phyloP scores from a whole-genome alignment of 495 filamentous ascomycete species.

The Penicillium verhagenii region DNA sequence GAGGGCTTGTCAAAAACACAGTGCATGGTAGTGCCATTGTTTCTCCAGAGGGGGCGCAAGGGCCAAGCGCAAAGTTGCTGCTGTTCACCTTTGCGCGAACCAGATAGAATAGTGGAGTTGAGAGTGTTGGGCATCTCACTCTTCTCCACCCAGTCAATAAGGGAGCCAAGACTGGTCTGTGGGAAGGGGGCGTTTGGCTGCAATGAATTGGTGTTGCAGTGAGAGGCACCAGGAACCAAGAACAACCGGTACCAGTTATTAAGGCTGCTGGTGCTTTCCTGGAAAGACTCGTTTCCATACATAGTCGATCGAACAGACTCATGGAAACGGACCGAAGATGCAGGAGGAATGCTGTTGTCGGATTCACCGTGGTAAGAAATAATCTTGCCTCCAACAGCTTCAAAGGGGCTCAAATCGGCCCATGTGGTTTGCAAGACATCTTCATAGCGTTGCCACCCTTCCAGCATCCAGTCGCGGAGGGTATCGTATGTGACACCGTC shows the following conservation, averaged over 20 bases:
- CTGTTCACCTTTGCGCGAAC: conserved; percentile 29
- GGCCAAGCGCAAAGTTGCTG: conserved; percentile 46
- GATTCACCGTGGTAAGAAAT: conserved; percentile 44
- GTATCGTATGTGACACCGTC: conserved; percentile 44
- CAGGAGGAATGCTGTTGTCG: conserved; percentile 39
- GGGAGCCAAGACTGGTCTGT: conserved; percentile 22
- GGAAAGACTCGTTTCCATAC: conserved; percentile 31
- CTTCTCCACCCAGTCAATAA: conserved; percentile 53
- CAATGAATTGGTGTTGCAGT: conserved; percentile 38
- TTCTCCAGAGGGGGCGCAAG: conserved; percentile 38
- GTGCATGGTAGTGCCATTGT: conserved; percentile 18
- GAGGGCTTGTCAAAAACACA: neutral
- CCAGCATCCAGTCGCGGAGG: conserved; percentile 42
- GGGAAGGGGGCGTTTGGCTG: conserved; percentile 42
- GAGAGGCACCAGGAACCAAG: conserved; percentile 43
- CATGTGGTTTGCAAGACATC: conserved; percentile 29
- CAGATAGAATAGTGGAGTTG: conserved; percentile 29
- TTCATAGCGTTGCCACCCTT: conserved; percentile 6
- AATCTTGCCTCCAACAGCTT: conserved; percentile 46
- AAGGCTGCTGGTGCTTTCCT: conserved; percentile 29
- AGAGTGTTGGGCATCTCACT: conserved; percentile 33
- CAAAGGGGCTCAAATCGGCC: conserved; percentile 45
- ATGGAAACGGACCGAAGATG: conserved; percentile 40
- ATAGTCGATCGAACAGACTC: conserved; percentile 43
- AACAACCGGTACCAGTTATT: conserved; percentile 43